Evolutionary conservation across 2,329 filamentous ascomycete genomes (phyloP), one percentile per base, ranked within the genome.

Genomic region (Xylariaceae sp.): DNA sequence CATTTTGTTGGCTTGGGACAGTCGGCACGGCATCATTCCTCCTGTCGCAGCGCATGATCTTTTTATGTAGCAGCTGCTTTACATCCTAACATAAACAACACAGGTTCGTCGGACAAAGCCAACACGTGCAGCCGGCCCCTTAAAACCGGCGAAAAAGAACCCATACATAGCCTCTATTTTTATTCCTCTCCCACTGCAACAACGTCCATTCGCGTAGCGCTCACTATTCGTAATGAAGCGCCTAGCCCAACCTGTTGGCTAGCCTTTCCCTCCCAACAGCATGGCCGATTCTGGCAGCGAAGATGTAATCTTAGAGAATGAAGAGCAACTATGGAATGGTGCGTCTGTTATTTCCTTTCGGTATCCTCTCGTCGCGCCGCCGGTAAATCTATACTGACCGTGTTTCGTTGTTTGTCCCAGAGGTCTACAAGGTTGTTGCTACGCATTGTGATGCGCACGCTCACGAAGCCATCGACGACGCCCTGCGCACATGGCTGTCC

Each of bases 241-340:
- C 49, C 64, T 52, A 31, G 53, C 49, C 52, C 19, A 34, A 45
- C 57, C 45, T 55, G 64, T 56, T 50, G 65, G 64, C 61, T 58
- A 57, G 58, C 55, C 47, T 45, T 54, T 34, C 53, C 19, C 45
- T 49, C 23, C 33, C 54, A 65, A 62, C 65, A 79, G 67, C 69
- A 84, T 84, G 82, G 77, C 78, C 68, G 78, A 90, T 78, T 84
- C 86, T 76, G 88, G 92, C 75, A 83, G 84, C 70, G 83, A 82
- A 68, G 83, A 82, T 40, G 53, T 31, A 14, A n/a, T 81, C 71
- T 82, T 91, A 75, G 89, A 93, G 76, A 88, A 86, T 75, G 91
- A 92, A 78, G 85, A 92, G 74, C 88, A 93, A 76, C 92, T 96
- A 78, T 97, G 92, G 94, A 82, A 87, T 76, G 90, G 93, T 96